phyloP scores from a whole-genome alignment of 2,329 filamentous ascomycete species.

The Meredithiella fracta region DNA sequence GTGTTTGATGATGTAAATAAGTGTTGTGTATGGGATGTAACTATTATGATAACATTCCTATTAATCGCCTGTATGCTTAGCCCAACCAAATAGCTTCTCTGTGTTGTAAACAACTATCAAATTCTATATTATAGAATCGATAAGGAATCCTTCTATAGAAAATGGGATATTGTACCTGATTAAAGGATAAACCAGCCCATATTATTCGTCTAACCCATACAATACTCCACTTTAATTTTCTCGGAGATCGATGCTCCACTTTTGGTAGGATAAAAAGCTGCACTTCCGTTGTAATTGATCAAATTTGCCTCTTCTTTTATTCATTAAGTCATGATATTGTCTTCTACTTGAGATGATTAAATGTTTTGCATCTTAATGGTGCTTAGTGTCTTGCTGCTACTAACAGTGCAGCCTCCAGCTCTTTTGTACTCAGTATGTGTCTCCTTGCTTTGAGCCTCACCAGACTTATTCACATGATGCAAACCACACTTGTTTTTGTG shows the following conservation, averaged over 20 bases:
- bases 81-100: too few species aligned
- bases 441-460: background rate
- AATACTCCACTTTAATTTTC: background rate
- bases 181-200: background rate
- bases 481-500: constrained; percentile 15
- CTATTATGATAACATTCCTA: too few species aligned
- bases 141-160: background rate
- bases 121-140: background rate
- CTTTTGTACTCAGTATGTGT: background rate
- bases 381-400: background rate
- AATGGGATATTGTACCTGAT: background rate
- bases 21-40: background rate
- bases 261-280: background rate
- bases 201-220: background rate
- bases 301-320: background rate
- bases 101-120: too few species aligned
- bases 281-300: background rate
- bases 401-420: background rate
- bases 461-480: constrained; percentile 10
- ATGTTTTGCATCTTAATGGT: background rate
- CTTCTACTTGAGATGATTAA: background rate
- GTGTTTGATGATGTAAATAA: background rate
- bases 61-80: too few species aligned
- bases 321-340: background rate
- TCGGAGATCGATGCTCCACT: background rate